Base-by-base conservation (phyloP, 108 stramenopile species). In the Chaetoceros tenuissimus region DNA sequence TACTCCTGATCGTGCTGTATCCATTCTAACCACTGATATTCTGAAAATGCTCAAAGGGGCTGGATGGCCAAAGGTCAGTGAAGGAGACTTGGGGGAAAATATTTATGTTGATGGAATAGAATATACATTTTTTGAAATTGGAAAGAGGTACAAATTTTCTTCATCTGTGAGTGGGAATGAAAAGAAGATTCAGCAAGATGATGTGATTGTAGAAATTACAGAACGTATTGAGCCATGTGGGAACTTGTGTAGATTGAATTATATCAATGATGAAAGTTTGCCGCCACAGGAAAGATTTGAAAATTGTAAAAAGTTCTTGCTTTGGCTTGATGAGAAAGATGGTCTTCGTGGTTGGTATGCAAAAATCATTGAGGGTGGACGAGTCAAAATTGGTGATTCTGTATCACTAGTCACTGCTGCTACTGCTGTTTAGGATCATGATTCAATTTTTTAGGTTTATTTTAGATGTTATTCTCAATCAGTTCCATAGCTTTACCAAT, bases 291-390 rank as follows among this genome's bases (percentile, higher is more conserved):
- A 79, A 1, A 63, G 81, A n/a, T 54, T 82, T 19, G 53, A 31
- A 46, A n/a, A 48, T 43, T 82, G 81, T 50, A 44, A 74, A 47
- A 44, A 58, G 17, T 74, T 82, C 31, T 22, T 82, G 7, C 28
- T 34, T 23, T 31, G 51, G 2, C 53, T 82, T 45, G 68, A 57
- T 23, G 44, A 68, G 22, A 62, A 53, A 25, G 72, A 73, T 49
- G 81, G 81, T 16, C 53, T 73, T 48, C 59, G 81, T 49, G 81
- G 81, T 2, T 82, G 81, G 81, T 82, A 79, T 63, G 81, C 68
- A 5, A 78, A 72, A 50, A 77, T 82, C 8, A 28, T 79, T 22
- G 71, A 63, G 3, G 81, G 81, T 5, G 34, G 34, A 40, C 5
- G 5, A 13, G 34, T 40, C 34, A 40, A 40, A 13, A 40, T 40